Base-by-base conservation (phyloP, 108 stramenopile species). In the Poteriospumella lacustris region DNA sequence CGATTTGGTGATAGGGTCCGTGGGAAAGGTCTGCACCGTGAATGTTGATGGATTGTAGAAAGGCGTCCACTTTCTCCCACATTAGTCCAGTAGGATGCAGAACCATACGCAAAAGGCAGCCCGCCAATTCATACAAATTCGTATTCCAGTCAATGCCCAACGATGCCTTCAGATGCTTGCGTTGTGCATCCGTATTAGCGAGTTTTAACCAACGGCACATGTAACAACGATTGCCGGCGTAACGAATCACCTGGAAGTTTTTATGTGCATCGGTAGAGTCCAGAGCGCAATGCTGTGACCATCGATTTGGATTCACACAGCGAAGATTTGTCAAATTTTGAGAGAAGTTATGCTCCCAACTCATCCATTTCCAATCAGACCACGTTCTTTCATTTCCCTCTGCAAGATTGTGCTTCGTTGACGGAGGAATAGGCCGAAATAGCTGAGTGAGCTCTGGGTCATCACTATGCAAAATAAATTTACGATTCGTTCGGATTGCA, bases 401-500 rank as follows among this genome's bases (percentile, higher is more conserved):
- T n/a, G n/a, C n/a, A n/a, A n/a, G n/a, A n/a, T n/a, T n/a, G n/a
- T n/a, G n/a, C n/a, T n/a, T n/a, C n/a, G n/a, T n/a, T n/a, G n/a
- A n/a, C n/a, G n/a, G n/a, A n/a, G n/a, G n/a, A n/a, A n/a, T n/a
- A n/a, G n/a, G n/a, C n/a, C n/a, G n/a, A n/a, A n/a, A n/a, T n/a
- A n/a, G n/a, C n/a, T n/a, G n/a, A n/a, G n/a, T n/a, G n/a, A n/a
- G n/a, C n/a, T n/a, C n/a, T n/a, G n/a, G n/a, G n/a, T n/a, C n/a
- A n/a, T n/a, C n/a, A n/a, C n/a, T n/a, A n/a, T n/a, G n/a, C 9
- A 64, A 34, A 34, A 64, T 26, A 64, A 64, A 24, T 5, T 26
- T 64, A 31, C 60, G 60, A 64, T 64, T 64, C 9, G 60, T 64
- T 64, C 60, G 15, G 5, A 64, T 12, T 64, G 60, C 60, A 64